phyloP scores from a whole-genome alignment of 164 flowering plant genomes.

The Warburgia ugandensis region DNA sequence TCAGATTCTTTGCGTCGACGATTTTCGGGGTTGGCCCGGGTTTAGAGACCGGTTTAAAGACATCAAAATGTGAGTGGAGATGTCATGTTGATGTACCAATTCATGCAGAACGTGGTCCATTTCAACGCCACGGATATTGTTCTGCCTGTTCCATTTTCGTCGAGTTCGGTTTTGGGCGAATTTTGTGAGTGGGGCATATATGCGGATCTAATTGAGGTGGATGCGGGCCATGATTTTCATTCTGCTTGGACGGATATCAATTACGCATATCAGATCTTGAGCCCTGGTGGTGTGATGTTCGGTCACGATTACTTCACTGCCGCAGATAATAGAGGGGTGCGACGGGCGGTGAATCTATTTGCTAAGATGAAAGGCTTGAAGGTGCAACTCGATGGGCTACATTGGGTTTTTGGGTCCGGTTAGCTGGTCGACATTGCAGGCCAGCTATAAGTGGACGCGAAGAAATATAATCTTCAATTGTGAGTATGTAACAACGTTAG shows the following conservation, averaged over 20 bases:
- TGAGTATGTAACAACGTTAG: too few species aligned
- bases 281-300: slow-evolving; percentile 70
- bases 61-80: slow-evolving; percentile 53
- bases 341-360: slow-evolving; percentile 64
- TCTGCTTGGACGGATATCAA: slow-evolving; percentile 77
- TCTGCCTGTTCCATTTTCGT: slow-evolving; percentile 54
- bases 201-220: slow-evolving; percentile 63
- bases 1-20: slow-evolving; percentile 68
- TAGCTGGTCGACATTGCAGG: not conserved
- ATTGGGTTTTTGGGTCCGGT: slow-evolving; percentile 52
- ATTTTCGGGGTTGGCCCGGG: slow-evolving; percentile 83
- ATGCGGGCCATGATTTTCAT: slow-evolving; percentile 75
- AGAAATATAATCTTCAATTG: not conserved
- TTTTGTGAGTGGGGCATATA: slow-evolving; percentile 67
- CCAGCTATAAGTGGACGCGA: not conserved
- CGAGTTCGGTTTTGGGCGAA: slow-evolving; percentile 35
- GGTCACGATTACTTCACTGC: slow-evolving; percentile 64
- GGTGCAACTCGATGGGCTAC: slow-evolving; percentile 51
- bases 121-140: slow-evolving; percentile 31
- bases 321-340: slow-evolving; percentile 50
- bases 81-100: slow-evolving; percentile 47
- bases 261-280: slow-evolving; percentile 43
- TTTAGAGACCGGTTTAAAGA: slow-evolving; percentile 33
- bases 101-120: slow-evolving; percentile 53
- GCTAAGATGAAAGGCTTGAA: slow-evolving; percentile 39